A percentile compares a stretch with the other conserved stretches of the same genome.
Evolutionary conservation across 2,329 filamentous ascomycete genomes (phyloP).

Genomic region (Aspergillus luchuensis): DNA sequence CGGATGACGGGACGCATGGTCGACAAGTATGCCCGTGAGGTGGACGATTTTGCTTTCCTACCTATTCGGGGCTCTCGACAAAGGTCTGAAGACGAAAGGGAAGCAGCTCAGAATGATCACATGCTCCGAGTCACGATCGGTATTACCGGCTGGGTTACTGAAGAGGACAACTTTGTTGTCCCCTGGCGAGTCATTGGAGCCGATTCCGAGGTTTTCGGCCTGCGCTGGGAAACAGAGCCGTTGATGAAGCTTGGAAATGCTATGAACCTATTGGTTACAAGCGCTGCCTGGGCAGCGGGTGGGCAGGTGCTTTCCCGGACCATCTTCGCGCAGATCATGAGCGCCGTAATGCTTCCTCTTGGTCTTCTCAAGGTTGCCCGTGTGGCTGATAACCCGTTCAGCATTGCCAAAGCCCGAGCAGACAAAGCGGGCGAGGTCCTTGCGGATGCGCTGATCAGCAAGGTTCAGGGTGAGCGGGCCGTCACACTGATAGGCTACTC

Average conservation of each 20-base stretch:
- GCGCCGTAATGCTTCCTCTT: conserved; percentile 69
- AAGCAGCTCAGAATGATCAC: conserved; percentile 56
- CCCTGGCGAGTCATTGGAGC: conserved; percentile 78
- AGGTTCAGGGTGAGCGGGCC: conserved; percentile 77
- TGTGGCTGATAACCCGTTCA: conserved; percentile 80
- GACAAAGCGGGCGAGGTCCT: conserved; percentile 79
- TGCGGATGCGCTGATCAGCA: conserved; percentile 79
- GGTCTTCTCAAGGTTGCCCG: conserved; percentile 66
- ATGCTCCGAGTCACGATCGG: conserved; percentile 80
- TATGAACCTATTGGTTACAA: conserved; percentile 75
- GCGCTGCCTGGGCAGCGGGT: conserved; percentile 77
- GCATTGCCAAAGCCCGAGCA: conserved; percentile 71
- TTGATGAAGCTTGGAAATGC: conserved; percentile 76
- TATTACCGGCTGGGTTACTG: conserved; percentile 77
- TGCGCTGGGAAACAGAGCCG: conserved; percentile 80
- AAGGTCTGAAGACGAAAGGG: conserved; percentile 46
- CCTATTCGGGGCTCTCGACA: conserved; percentile 63
- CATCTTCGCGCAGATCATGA: conserved; percentile 66
- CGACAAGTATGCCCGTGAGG: conserved; percentile 81
- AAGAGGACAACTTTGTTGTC: conserved; percentile 69
- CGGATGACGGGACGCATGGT: conserved; percentile 83
- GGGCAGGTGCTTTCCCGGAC: conserved; percentile 73
- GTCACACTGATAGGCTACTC: conserved; percentile 82
- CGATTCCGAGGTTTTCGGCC: conserved; percentile 75
- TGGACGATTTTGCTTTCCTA: conserved; percentile 85